Evolutionary conservation across 2,329 filamentous ascomycete species (phyloP), one percentile per base, ranked within the genome.

Genomic region (Camillea tinctor): DNA sequence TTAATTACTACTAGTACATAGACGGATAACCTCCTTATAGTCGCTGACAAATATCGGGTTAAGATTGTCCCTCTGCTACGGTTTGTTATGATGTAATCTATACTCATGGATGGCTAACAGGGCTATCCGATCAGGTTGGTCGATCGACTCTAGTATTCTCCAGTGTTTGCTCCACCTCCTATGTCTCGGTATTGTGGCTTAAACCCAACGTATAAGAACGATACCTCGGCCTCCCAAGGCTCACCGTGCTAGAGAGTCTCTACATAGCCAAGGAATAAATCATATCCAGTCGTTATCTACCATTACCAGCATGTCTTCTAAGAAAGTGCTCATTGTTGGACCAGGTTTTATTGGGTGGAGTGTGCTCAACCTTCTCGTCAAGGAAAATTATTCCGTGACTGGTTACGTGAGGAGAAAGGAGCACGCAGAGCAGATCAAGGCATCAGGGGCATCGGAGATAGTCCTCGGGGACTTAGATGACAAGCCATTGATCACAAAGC

Each of bases 341-440:
- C 76, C 79, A 11, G 78, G 79, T 61, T 80, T 76, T 71, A 80
- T 82, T 58, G 80, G 80, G 50, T 77, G 76, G 67, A 77, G 80
- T 24, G 72, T 83, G 48, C 71, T 82, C 22, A 76, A 80, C 5
- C 68, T 77, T 6, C 73, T 83, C 17, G 64, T 78, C 49, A 66
- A 67, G 52, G 76, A 80, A 57, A 70, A 73, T 19, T 79, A 81
- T 65, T 61, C 65, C 1, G 75, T 83, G 26, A 80, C 77, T 0
- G 75, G 72, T 1, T 73, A 76, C 21, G 75, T 78, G n/a, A 74
- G 77, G 26, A 69, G 76, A n/a, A 64, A 76, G 61, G 70, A 72
- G 55, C 73, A 76, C 54, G 76, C 70, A 4, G 68, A 69, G 3
- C 69, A 73, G 26, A 68, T 80, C 53, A 67, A 73, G 55, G 66